Evolutionary conservation across 192 early-diverging fungal species (phyloP).

Genomic region (Coemansia sp.): DNA sequence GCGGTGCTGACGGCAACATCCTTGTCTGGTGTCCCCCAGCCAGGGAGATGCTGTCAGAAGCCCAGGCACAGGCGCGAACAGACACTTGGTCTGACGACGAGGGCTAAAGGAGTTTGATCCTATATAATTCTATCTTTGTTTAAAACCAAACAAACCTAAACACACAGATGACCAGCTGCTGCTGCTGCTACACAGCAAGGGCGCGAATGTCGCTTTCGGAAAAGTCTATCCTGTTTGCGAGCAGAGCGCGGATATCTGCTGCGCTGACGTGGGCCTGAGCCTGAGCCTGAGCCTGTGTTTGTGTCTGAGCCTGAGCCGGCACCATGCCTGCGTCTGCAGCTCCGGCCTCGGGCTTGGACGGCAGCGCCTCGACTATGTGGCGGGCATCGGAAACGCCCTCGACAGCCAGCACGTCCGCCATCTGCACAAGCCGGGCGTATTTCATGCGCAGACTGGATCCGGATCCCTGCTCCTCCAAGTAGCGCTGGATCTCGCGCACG

Average conservation of each 20-base stretch:
- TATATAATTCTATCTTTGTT: not conserved
- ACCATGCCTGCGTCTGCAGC: not conserved
- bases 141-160: not conserved
- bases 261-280: slow-evolving; percentile 5
- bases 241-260: slow-evolving; percentile 25
- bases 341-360: not conserved
- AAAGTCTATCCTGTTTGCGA: slow-evolving; percentile 46
- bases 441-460: slow-evolving; percentile 67
- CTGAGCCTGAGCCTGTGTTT: slow-evolving; percentile 8
- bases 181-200: not conserved
- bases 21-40: slow-evolving; percentile 58
- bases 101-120: not conserved
- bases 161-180: too few relatives aligned
- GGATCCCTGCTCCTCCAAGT: slow-evolving; percentile 59
- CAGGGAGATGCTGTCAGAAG: slow-evolving; percentile 25
- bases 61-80: slow-evolving; percentile 13
- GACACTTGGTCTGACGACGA: slow-evolving; percentile 43
- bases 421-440: slow-evolving; percentile 81
- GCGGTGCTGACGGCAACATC: slow-evolving; percentile 60
- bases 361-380: slow-evolving; percentile 14
- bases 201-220: slow-evolving; percentile 19
- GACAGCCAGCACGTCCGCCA: slow-evolving; percentile 78
- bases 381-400: slow-evolving; percentile 58
- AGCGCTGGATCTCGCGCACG: slow-evolving; percentile 69
- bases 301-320: not conserved